Conservation (phyloP, 75 land plant genomes). For the Cunninghamia lanceolata region DNA sequence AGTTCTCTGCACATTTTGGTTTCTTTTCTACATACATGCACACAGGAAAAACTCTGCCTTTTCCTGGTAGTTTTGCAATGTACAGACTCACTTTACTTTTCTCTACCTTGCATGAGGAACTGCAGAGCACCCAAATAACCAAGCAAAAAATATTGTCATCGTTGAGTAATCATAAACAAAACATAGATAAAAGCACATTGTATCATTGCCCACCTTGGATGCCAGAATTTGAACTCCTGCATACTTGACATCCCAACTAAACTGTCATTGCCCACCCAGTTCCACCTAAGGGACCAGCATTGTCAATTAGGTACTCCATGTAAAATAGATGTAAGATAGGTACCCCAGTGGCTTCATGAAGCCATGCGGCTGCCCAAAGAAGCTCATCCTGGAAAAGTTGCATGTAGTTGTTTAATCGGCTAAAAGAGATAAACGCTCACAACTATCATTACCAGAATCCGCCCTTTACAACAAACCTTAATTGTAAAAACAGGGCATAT, state of each 20-base stretch:
- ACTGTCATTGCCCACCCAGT: slow-evolving; percentile 51
- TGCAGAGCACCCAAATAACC: too few relatives aligned
- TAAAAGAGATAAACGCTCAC: not conserved
- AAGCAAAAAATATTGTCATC: too few relatives aligned
- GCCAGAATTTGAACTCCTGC: slow-evolving; percentile 62
- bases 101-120: slow-evolving; percentile 54
- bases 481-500: not conserved
- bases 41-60: too few relatives aligned
- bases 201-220: slow-evolving; percentile 40
- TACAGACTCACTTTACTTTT: slow-evolving; percentile 12
- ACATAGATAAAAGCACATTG: not conserved
- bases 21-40: too few relatives aligned
- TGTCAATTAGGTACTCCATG: slow-evolving; percentile 46
- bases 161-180: too few relatives aligned
- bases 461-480: not conserved
- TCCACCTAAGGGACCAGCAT: slow-evolving; percentile 62
- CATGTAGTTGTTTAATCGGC: not conserved
- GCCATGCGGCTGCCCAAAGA: slow-evolving; percentile 81
- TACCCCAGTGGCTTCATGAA: slow-evolving; percentile 57
- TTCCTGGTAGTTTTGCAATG: too few relatives aligned
- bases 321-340: slow-evolving; percentile 44
- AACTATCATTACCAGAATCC: not conserved
- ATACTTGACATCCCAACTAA: slow-evolving; percentile 79
- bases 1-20: too few relatives aligned
- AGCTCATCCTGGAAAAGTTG: slow-evolving; percentile 55